These are phyloP conservation scores for Avena insularis DNA, from an alignment of 176 grass and related monocot genomes.

Conservation along the genomic window DNA sequence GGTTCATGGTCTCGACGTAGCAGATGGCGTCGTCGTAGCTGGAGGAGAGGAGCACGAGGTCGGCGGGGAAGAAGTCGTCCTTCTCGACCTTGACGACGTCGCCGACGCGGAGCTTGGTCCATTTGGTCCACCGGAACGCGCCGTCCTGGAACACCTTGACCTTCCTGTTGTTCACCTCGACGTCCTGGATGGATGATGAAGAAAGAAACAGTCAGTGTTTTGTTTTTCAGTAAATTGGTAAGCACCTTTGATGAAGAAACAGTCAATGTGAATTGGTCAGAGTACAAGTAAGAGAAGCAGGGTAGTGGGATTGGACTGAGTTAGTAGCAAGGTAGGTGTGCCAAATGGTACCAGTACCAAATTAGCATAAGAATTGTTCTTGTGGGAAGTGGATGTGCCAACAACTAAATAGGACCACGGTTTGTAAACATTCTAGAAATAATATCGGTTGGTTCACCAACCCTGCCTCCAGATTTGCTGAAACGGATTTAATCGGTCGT, in stretches of 20 bases:
- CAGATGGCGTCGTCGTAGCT: constrained; percentile 89
- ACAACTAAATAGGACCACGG: not conserved
- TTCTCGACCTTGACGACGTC: constrained; percentile 85
- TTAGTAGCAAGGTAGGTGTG: not conserved
- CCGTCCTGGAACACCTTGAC: constrained; percentile 45
- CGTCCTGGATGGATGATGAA: constrained; percentile 51
- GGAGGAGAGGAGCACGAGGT: constrained; percentile 85
- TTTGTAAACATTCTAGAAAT: not conserved
- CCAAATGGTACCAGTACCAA: no score
- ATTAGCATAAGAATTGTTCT: not conserved
- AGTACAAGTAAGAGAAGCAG: no score
- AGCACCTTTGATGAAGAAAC: no score
- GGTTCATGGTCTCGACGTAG: constrained; percentile 98
- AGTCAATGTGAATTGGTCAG: not conserved
- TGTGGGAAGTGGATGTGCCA: not conserved
- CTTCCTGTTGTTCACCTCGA: constrained; percentile 76
- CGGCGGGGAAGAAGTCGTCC: constrained; percentile 90
- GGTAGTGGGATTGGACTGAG: not conserved
- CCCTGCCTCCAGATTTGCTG: not conserved
- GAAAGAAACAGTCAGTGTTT: not conserved
- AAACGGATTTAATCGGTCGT: not conserved
- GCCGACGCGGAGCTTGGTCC: constrained; percentile 75
- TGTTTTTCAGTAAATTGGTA: not conserved
- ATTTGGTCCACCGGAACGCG: constrained; percentile 58
- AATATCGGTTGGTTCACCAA: not conserved